phyloP scores from a whole-genome alignment of 225 moss, liverwort and hornwort genomes.

The Sphagnum contortum region DNA sequence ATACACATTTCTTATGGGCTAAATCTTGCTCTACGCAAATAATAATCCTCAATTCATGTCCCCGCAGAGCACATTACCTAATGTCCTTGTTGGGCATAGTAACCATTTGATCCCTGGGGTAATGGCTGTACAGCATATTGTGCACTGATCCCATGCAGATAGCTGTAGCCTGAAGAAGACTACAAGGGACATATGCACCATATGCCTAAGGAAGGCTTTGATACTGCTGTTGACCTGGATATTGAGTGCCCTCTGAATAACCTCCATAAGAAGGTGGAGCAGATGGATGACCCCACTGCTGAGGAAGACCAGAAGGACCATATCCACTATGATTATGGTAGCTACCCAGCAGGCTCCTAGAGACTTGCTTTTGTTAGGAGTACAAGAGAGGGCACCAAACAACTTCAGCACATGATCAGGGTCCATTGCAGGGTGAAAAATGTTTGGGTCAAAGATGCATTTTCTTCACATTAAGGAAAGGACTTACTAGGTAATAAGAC shows the following conservation, averaged over 20 bases:
- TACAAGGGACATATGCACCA: conserved; percentile 76
- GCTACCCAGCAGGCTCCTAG: conserved; percentile 75
- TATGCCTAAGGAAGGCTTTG: conserved; percentile 81
- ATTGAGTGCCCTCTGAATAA: conserved; percentile 82
- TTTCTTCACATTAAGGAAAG: too few relatives aligned
- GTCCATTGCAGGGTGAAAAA: too few relatives aligned
- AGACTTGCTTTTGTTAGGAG: conserved; percentile 64
- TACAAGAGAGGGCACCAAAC: conserved; percentile 22
- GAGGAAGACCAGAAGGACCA: conserved; percentile 64
- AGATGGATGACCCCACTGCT: conserved; percentile 93
- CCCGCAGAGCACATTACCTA: too few relatives aligned
- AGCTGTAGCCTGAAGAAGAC: conserved; percentile 60
- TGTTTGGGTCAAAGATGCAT: too few relatives aligned
- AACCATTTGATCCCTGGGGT: too few relatives aligned
- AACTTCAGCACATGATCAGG: conserved; percentile 5
- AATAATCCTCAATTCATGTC: too few relatives aligned
- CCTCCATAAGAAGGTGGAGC: conserved; percentile 63
- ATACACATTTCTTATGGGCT: too few relatives aligned
- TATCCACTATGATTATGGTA: conserved; percentile 73
- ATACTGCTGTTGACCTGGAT: conserved; percentile 76
- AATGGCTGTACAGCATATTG: too few relatives aligned
- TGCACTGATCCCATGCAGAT: conserved; percentile 1
- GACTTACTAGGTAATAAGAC: too few relatives aligned
- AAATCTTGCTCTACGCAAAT: too few relatives aligned
- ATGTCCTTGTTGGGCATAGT: too few relatives aligned